Conservation (phyloP, 164 flowering plant species). For the Sextonia rubra region DNA sequence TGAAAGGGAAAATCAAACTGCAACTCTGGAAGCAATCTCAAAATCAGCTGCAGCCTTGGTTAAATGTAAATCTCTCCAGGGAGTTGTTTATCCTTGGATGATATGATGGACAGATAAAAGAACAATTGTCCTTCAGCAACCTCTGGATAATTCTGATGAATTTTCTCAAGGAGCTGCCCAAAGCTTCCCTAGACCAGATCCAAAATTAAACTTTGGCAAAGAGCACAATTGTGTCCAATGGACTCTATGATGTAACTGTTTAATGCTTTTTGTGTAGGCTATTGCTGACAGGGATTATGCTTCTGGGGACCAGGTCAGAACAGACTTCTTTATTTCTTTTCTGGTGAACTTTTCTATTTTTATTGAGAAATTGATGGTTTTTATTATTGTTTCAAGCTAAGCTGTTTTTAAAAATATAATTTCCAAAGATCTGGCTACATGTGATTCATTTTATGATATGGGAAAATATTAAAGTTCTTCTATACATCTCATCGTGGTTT, state of each 20-base stretch:
- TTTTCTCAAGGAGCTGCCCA: neutral
- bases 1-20: neutral
- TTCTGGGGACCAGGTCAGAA: slow-evolving; percentile 68
- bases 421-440: neutral
- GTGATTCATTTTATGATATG: neutral
- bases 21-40: neutral
- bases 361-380: neutral
- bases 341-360: neutral
- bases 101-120: too few species aligned
- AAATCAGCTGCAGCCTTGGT: neutral
- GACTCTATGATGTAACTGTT: neutral
- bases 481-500: too few species aligned
- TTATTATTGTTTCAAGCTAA: neutral
- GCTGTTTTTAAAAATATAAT: neutral
- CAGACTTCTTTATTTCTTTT: neutral
- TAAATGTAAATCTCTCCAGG: neutral
- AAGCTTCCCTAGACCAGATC: neutral
- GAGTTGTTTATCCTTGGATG: neutral
- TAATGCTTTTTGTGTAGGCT: slow-evolving; percentile 44
- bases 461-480: neutral
- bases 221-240: neutral
- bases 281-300: slow-evolving; percentile 70
- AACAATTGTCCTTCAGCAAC: neutral
- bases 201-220: neutral
- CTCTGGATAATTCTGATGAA: neutral